Evolutionary conservation across 163 green algal genomes (phyloP).

Genomic region (Coccomyxa subellipsoidea): DNA sequence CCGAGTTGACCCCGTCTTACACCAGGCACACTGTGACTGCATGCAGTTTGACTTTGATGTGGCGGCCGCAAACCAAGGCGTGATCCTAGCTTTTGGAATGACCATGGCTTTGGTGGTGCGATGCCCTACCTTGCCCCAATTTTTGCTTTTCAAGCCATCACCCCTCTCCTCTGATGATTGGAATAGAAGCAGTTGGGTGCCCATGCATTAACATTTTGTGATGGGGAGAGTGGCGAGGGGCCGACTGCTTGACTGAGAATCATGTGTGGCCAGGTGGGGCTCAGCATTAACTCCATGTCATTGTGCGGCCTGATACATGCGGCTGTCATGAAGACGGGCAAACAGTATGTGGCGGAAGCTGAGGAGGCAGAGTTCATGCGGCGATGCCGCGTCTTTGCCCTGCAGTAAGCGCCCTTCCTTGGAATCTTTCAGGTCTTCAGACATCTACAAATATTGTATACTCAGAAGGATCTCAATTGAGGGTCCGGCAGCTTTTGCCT

Average conservation of each 20-base stretch:
- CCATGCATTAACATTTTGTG: too few relatives aligned
- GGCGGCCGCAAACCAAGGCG: constrained; percentile 3
- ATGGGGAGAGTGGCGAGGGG: neutral
- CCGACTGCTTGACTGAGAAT: neutral
- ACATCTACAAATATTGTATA: neutral
- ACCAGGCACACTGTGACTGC: too few relatives aligned
- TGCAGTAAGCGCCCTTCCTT: constrained; percentile 6
- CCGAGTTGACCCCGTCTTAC: neutral
- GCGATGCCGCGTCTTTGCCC: constrained; percentile 18
- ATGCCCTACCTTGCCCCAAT: neutral
- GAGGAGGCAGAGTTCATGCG: constrained; percentile 80
- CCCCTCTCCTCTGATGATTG: neutral
- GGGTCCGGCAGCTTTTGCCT: too few relatives aligned
- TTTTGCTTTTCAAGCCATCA: neutral
- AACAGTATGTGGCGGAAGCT: constrained; percentile 68
- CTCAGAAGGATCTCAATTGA: too few relatives aligned
- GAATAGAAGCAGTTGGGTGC: neutral
- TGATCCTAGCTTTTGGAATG: constrained; percentile 49
- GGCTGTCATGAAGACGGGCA: constrained; percentile 63
- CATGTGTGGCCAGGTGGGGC: constrained; percentile 40
- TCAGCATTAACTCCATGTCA: constrained; percentile 67
- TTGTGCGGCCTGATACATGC: constrained; percentile 69
- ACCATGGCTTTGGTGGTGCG: constrained; percentile 62
- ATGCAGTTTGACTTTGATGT: constrained; percentile 45
- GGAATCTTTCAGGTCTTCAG: neutral